Evolutionary conservation across 352 stramenopile species (phyloP).

Genomic region (Pythium vanterpoolii): DNA sequence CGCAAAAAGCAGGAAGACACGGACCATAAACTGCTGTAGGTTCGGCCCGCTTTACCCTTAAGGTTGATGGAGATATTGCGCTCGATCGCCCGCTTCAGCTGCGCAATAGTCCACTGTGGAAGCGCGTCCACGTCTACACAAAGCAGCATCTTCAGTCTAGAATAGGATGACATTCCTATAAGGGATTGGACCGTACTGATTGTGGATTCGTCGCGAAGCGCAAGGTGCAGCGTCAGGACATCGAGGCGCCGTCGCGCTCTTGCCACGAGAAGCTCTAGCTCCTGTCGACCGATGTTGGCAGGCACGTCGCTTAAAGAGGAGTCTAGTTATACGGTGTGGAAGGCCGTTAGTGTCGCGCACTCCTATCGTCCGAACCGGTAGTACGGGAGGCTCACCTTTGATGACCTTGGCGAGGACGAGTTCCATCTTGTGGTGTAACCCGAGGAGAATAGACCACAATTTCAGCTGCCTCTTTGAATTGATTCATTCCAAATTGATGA

Average conservation of each 20-base stretch:
- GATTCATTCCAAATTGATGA: too few relatives aligned
- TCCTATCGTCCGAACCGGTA: neutral
- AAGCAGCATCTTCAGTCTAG: neutral
- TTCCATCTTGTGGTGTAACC: constrained; percentile 9
- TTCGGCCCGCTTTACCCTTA: neutral
- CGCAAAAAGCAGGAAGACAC: too few relatives aligned
- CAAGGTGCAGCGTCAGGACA: constrained; percentile 7
- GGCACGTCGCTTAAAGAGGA: constrained; percentile 5
- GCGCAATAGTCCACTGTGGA: constrained; percentile 11
- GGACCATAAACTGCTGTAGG: constrained; percentile 9
- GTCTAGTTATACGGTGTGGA: neutral
- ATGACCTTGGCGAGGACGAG: constrained; percentile 4
- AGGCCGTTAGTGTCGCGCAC: neutral
- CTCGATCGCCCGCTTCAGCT: constrained; percentile 17
- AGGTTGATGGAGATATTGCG: neutral
- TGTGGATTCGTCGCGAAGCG: constrained; percentile 1
- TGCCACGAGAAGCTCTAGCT: constrained; percentile 18
- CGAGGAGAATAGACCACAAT: neutral
- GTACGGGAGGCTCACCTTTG: neutral
- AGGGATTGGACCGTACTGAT: neutral
- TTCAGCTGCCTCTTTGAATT: too few relatives aligned
- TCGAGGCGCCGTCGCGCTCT: neutral
- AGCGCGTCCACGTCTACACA: constrained; percentile 11
- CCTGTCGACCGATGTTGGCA: neutral
- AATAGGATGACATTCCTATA: neutral